Base-by-base conservation (phyloP, 495 filamentous ascomycete genomes). In the Xylaria cubensis region DNA sequence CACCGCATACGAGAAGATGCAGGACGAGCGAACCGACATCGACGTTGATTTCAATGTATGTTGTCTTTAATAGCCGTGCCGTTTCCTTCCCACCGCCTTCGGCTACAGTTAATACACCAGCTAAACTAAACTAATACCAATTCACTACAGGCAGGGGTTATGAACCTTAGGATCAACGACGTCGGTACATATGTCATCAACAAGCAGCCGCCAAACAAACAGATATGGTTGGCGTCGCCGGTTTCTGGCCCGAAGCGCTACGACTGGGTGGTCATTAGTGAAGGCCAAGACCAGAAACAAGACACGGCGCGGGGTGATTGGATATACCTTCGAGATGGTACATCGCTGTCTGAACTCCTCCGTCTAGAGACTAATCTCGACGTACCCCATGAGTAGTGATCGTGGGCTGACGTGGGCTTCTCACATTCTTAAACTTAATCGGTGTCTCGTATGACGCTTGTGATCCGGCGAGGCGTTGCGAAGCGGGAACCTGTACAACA, bases 151-250 rank as follows among this genome's bases (percentile, higher is more conserved):
- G 88, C 93, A 64, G 97, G 96, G 59, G 94, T 98, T 58, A 82
- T 99, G 64, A 95, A 90, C 71, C 80, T 98, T 71, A 82, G 79
- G 26, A 82, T 92, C 51, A 84, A 86, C 0, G 82, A 87, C 0
- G 78, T 88, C 15, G 95, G 95, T 62, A 94, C 89, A 29, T 99
- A 94, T 75, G 92, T 98, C 3, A 85, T 99, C 78, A 98, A 98
- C 88, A 99, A 99, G 83, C 96, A 98, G 80, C 96, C 96, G 0
- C 93, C 94, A 24, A 98, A 97, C 86, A 93, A 92, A 84, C 96
- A 99, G 80, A 95, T 99, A 77, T 99, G 97, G 96, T 89, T 99
- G 34, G 94, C 92, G 44, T 97, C 94, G 24, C 96, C 96, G 6
- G 85, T 92, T 58, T 92, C 92, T n/a, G 96, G 96, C 0, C 97